Conservation (phyloP, 305 asterid species). For the Fraxinus paxiana region DNA sequence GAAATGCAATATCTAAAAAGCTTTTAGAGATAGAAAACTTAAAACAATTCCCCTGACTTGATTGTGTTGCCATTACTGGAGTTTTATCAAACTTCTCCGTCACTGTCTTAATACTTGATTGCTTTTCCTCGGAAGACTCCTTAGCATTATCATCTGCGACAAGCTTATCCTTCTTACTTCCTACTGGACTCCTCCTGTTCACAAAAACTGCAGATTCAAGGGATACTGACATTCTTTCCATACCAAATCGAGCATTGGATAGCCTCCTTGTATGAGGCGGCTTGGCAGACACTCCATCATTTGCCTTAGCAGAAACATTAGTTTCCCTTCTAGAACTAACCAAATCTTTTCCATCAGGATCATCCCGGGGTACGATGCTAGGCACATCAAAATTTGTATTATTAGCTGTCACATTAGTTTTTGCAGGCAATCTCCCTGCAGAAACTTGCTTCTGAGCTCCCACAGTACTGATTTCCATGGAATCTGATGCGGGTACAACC, state of each 20-base stretch:
- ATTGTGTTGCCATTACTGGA: constrained; percentile 33
- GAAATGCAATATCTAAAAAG: constrained; percentile 1
- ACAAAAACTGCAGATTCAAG: constrained; percentile 45
- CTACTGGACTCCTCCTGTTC: constrained; percentile 28
- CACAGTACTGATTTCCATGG: constrained; percentile 43
- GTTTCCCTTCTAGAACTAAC: constrained; percentile 61
- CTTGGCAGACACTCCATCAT: constrained; percentile 42
- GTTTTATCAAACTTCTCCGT: constrained; percentile 47
- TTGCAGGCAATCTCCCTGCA: constrained; percentile 41
- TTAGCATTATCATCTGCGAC: constrained; percentile 43
- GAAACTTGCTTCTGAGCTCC: constrained; percentile 60
- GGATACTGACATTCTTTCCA: constrained; percentile 48
- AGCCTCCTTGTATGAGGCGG: constrained; percentile 49
- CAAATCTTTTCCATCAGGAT: constrained; percentile 45
- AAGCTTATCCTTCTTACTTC: constrained; percentile 50
- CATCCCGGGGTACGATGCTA: constrained; percentile 63
- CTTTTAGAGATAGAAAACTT: constrained; percentile 33
- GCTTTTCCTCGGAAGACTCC: constrained; percentile 52
- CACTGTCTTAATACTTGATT: constrained; percentile 38
- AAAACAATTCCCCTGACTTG: constrained; percentile 36
- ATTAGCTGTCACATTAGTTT: constrained; percentile 38
- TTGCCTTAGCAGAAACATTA: constrained; percentile 39
- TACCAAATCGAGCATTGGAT: constrained; percentile 53
- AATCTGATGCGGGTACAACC: constrained; percentile 40
- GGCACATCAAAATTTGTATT: constrained; percentile 61